Conservation (phyloP, 192 early-diverging fungal species). For the Rhizoclosmatium globosum region DNA sequence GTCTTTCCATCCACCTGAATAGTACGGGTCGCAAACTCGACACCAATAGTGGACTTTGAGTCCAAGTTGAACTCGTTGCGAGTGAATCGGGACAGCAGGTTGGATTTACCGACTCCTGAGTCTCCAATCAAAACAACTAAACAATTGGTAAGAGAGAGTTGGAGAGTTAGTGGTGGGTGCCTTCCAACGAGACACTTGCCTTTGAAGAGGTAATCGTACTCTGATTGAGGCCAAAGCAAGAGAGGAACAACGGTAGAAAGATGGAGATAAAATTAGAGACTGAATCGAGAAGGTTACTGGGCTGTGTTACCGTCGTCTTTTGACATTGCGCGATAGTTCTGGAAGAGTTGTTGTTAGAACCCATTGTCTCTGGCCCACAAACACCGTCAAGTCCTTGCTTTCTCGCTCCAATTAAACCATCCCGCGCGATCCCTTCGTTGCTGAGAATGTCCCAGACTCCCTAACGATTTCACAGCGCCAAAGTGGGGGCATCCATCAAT, state of each 20-base stretch:
- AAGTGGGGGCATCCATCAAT: too few relatives aligned
- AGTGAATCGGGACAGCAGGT: constrained; percentile 95
- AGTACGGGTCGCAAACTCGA: constrained; percentile 96
- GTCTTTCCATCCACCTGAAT: constrained; percentile 97
- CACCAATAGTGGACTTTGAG: constrained; percentile 99
- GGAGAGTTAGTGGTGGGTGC: not conserved
- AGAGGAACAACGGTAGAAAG: not conserved
- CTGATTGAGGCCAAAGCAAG: not conserved
- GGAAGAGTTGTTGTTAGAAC: not conserved
- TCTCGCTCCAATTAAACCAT: too few relatives aligned
- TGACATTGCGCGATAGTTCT: constrained; percentile 15
- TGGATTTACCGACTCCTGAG: constrained; percentile 98
- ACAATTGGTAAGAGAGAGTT: not conserved
- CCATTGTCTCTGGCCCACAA: not conserved
- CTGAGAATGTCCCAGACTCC: too few relatives aligned
- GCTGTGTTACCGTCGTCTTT: constrained; percentile 29
- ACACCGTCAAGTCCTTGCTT: too few relatives aligned
- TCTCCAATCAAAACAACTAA: constrained; percentile 80
- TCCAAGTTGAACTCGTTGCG: constrained; percentile 98
- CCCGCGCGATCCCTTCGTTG: too few relatives aligned
- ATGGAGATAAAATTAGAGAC: not conserved
- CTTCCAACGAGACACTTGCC: constrained; percentile 28
- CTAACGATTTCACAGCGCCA: too few relatives aligned
- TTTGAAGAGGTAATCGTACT: constrained; percentile 57
- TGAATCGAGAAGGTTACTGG: not conserved